phyloP scores from a whole-genome alignment of 2,329 filamentous ascomycete genomes.

The Neofusicoccum laricinum region DNA sequence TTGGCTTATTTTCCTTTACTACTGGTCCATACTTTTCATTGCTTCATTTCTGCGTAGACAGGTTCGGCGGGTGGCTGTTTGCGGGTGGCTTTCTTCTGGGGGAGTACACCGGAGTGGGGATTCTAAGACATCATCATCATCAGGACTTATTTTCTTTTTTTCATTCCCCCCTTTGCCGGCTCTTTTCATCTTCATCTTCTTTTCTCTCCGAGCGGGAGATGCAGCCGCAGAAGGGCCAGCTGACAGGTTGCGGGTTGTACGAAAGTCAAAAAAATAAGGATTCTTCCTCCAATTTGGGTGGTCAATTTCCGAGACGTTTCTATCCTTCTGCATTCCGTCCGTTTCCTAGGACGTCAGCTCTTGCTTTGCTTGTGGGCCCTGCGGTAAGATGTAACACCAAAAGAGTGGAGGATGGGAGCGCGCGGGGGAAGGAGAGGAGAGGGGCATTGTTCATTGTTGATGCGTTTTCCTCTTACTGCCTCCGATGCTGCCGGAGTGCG shows the following conservation, averaged over 20 bases:
- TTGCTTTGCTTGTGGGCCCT: background rate
- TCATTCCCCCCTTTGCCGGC: background rate
- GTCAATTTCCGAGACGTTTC: background rate
- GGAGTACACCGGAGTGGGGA: background rate
- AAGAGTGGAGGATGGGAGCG: background rate
- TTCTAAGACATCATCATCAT: background rate
- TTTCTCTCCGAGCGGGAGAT: background rate
- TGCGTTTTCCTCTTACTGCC: background rate
- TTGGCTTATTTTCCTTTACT: background rate
- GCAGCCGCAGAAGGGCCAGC: background rate
- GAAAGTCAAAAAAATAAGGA: background rate
- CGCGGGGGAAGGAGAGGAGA: background rate
- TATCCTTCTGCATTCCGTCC: background rate
- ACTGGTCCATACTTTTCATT: background rate
- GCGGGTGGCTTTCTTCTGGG: background rate
- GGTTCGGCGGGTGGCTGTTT: background rate
- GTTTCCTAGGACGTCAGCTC: background rate
- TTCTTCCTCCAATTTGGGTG: background rate
- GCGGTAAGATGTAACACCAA: background rate
- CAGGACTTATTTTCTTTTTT: background rate
- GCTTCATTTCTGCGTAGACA: background rate
- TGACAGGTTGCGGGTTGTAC: background rate
- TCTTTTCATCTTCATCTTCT: background rate
- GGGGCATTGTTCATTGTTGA: background rate
- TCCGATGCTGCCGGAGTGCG: background rate